Percentiles rank a stretch among this genome's conserved stretches.
These are phyloP conservation scores for Geotrichum klebahnii DNA, from an alignment of 1,139 yeast species.

Conservation along the genomic window DNA sequence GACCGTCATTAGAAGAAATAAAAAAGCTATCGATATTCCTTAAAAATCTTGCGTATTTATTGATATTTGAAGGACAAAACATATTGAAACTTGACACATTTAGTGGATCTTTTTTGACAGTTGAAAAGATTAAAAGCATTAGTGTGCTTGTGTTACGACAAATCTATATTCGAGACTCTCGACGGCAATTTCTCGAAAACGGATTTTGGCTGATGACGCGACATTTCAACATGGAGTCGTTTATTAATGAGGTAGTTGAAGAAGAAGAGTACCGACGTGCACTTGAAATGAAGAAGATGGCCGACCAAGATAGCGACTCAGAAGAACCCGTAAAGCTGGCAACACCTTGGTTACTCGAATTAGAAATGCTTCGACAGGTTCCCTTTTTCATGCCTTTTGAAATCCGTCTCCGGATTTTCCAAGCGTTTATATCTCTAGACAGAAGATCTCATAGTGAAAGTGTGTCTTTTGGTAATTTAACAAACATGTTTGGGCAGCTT, in stretches of 20 bases:
- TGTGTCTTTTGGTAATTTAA: slow-evolving; percentile 15
- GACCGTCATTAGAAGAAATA: slow-evolving; percentile 50
- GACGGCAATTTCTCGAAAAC: slow-evolving; percentile 53
- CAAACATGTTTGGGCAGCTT: slow-evolving; percentile 28
- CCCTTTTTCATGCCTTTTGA: slow-evolving; percentile 81
- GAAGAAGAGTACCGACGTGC: slow-evolving; percentile 40
- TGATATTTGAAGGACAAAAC: slow-evolving; percentile 47
- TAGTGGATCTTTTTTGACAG: slow-evolving; percentile 2
- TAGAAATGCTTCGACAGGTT: slow-evolving; percentile 55
- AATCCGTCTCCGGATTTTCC: slow-evolving; percentile 69
- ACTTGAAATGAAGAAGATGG: slow-evolving; percentile 10
- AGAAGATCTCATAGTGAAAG: slow-evolving; percentile 26
- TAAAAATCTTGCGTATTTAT: slow-evolving; percentile 52
- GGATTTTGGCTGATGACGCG: slow-evolving; percentile 55
- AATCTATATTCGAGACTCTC: slow-evolving; percentile 62
- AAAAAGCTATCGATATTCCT: slow-evolving; percentile 48
- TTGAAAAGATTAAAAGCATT: slow-evolving; percentile 12
- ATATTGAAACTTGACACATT: slow-evolving; percentile 3
- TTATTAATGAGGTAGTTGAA: slow-evolving; percentile 41
- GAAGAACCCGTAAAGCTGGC: slow-evolving; percentile 4
- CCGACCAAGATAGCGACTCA: slow-evolving; percentile 13
- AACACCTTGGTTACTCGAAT: slow-evolving; percentile 29
- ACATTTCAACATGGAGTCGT: slow-evolving; percentile 27
- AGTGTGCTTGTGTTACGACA: slow-evolving; percentile 53
- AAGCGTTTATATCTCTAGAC: slow-evolving; percentile 47